A percentile compares a stretch with the other conserved stretches of the same genome.
These are phyloP conservation scores for Neodidymelliopsis sp. DNA, from an alignment of 2,329 filamentous ascomycete genomes.

Conservation along the genomic window DNA sequence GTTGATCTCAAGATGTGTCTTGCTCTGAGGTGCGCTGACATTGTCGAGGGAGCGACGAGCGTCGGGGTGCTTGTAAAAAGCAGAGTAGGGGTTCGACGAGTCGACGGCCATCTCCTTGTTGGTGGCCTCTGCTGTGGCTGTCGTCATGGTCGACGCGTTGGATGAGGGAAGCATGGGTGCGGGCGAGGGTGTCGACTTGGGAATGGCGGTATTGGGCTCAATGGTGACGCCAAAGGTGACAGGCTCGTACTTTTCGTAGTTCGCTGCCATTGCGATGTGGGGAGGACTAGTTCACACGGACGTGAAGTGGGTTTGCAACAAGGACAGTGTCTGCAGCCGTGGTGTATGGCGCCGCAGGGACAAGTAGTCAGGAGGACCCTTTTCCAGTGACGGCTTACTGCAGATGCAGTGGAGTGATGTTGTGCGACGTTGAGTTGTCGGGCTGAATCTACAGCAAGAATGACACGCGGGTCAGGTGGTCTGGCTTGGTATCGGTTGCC, in stretches of 20 bases:
- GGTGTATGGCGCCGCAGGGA: conserved; percentile 16
- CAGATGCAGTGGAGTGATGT: conserved; percentile 24
- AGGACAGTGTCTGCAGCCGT: conserved; percentile 19
- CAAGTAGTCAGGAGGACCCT: conserved; percentile 18
- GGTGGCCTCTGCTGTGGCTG: conserved; percentile 43
- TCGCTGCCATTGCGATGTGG: conserved; percentile 38
- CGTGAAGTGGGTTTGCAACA: not conserved
- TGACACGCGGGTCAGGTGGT: conserved; percentile 23
- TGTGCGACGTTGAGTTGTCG: conserved; percentile 21
- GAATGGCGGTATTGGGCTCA: conserved; percentile 35
- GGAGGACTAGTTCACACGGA: conserved; percentile 17
- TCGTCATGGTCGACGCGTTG: conserved; percentile 43
- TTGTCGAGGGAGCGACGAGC: conserved; percentile 52
- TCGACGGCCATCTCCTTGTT: conserved; percentile 43
- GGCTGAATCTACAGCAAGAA: conserved; percentile 22
- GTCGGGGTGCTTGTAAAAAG: conserved; percentile 58
- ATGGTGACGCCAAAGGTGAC: conserved; percentile 55
- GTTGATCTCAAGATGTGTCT: conserved; percentile 41
- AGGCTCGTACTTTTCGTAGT: conserved; percentile 39
- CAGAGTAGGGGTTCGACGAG: conserved; percentile 53
- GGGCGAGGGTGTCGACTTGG: conserved; percentile 16
- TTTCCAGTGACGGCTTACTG: conserved; percentile 19
- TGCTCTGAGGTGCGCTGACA: conserved; percentile 33
- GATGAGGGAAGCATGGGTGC: conserved; percentile 36
- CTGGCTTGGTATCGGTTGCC: conserved; percentile 5